A percentile compares a stretch with the other conserved stretches of the same genome.
These are phyloP conservation scores for Xylona heveae DNA, from an alignment of 495 filamentous ascomycete species.

Conservation along the genomic window DNA sequence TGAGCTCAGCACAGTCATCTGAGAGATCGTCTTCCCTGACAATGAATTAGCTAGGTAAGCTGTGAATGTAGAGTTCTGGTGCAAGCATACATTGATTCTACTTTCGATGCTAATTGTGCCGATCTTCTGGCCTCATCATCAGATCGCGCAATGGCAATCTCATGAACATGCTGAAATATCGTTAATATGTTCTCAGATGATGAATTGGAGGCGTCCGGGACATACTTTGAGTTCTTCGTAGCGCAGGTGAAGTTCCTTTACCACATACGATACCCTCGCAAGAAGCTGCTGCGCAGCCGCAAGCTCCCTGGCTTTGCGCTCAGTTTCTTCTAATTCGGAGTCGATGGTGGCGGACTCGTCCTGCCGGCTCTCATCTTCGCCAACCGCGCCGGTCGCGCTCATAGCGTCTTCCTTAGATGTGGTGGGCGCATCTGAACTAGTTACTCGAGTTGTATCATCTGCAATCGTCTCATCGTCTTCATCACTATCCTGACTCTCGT, in stretches of 20 bases:
- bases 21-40: slow-evolving; percentile 6
- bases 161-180: slow-evolving; percentile 4
- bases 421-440: too few species aligned
- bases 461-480: too few species aligned
- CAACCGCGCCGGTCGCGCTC: slow-evolving; percentile 7
- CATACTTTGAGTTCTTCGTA: slow-evolving; percentile 9
- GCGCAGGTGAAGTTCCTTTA: slow-evolving; percentile 7
- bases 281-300: slow-evolving; percentile 7
- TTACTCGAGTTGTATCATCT: too few species aligned
- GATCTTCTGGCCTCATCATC: slow-evolving; percentile 4
- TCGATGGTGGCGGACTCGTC: background rate
- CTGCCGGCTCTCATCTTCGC: slow-evolving; percentile 3
- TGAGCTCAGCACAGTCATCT: slow-evolving; percentile 11
- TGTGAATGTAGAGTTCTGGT: background rate
- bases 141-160: slow-evolving; percentile 4
- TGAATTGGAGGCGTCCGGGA: background rate
- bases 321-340: background rate
- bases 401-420: too few species aligned
- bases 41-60: background rate
- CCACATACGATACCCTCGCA: slow-evolving; percentile 2
- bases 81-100: slow-evolving; percentile 4
- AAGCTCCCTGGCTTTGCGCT: background rate
- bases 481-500: too few species aligned
- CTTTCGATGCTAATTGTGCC: slow-evolving; percentile 7
- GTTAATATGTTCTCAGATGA: background rate